Base-by-base conservation (phyloP, 2,329 filamentous ascomycete species). In the Diaporthe velutina region DNA sequence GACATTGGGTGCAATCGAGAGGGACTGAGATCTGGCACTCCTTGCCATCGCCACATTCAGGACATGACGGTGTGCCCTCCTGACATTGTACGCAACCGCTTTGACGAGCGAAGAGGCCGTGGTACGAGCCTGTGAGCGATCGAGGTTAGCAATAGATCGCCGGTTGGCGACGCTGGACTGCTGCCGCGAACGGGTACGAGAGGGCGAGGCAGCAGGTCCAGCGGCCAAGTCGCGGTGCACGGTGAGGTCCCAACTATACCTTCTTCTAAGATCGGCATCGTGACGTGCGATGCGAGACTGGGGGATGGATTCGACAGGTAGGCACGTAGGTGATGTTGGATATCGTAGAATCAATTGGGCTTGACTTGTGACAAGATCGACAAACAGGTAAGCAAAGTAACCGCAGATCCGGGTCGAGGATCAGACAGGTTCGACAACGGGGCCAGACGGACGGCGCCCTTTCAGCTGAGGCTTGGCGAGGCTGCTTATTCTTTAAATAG, bases 31-130 rank as follows among this genome's bases (percentile, higher is more conserved):
- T 86, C 74, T 85, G 83, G 77, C 89, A 91, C 58, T 79, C 82
- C 74, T 87, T 80, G 33, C 82, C 83, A 1, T 80, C 73, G 13
- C 78, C 77, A 77, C 89, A 91, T 4, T 78, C 64, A 8, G 89
- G 89, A 73, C 89, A 90, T 30, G 84, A 82, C 45, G 81, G 86
- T 70, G 80, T 76, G 2, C 76, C 79, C 67, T 85, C 83, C 38
- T 86, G 84, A 79, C 89, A 90, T 57, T 84, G 78, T 13, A 88
- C 82, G 77, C 88, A 90, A 10, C 80, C 81, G 50, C 82, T 81
- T 70, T 84, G 82, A 79, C 87, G 83, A 50, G 81, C 83, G 22
- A 84, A 77, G 57, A 88, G 81, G 35, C 77, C n/a, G 4, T 79
- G 77, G 54, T 81, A 77, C 33, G 80, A 77, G 77, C 73, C 76